Base-by-base conservation (phyloP, 2,329 filamentous ascomycete species). In the Aureobasidium sp. region DNA sequence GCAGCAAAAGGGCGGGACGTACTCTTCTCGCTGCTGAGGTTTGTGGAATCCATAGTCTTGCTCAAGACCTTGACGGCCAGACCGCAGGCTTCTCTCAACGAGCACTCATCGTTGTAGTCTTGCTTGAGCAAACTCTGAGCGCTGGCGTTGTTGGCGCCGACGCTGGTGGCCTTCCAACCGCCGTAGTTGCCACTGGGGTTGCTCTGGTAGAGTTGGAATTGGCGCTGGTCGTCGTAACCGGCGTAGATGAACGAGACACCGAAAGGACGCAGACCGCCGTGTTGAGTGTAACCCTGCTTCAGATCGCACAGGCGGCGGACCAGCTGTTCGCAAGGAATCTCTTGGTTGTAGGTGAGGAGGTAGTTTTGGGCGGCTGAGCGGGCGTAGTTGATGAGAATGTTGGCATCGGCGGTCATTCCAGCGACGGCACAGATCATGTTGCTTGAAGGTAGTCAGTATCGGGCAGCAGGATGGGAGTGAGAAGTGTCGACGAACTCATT, bases 371-470 rank as follows among this genome's bases (percentile, higher is more conserved):
- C 94, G 70, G 90, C 89, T 84, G 96, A 90, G 69, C 94, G 91
- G 74, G 94, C 95, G 78, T 95, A 96, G 82, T 99, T 99, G 85
- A 99, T 99, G 74, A 99, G 90, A 76, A 99, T 99, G 81, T 99
- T 99, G 75, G 94, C 94, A 74, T 99, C 94, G 71, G 94, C 94
- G 47, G 92, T 99, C 93, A 99, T 97, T 73, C 94, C 94, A 69
- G 94, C 94, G 63, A 99, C 94, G 64, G 94, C 94, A 77, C 92
- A 96, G 77, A 99, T 97, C 95, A 99, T 99, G 81, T 99, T 99
- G 80, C 93, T 97, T 67, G 10, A n/a, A 13, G 8, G n/a, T 9
- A 9, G 31, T 60, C 47, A 60, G 58, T 38, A 55, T 10, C 2
- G 4, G 7, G 9, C 23, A 17, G 17, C 35, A 25, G 15, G 54